Base-by-base conservation (phyloP, 805 yeast genomes). In the Nakazawaea ernobii region DNA sequence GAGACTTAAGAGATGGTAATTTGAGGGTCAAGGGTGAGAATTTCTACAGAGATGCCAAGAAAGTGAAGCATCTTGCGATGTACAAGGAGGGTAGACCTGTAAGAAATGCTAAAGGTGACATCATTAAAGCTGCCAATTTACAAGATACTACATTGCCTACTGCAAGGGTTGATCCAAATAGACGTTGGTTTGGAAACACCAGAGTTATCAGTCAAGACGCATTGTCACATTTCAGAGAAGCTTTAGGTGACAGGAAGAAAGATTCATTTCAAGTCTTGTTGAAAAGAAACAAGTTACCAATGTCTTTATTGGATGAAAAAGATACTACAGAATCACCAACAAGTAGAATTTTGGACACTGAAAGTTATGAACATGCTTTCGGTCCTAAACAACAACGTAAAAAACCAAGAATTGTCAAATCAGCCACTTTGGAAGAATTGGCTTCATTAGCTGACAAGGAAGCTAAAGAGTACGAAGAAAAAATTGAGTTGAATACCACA, bases 121-220 rank as follows among this genome's bases (percentile, higher is more conserved):
- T 91, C 50, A 76, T 89, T 46, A 75, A 79, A 61, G 96, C 96
- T 39, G 97, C 98, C 15, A 82, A 80, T 28, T 75, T 92, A 49
- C 99, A 92, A 65, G 83, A 86, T 55, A 82, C 89, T 4, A 91
- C 89, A 53, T 74, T 86, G 28, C 98, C 98, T 11, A 80, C 73
- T 53, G 98, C 98, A 1, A 75, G 99, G 52, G 95, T 92, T 39
- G 96, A 88, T 62, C 98, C 99, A 6, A 92, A 92, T 66, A 80
- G 96, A 65, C 80, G 95, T 62, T 92, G 98, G 99, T 94, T 94
- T 62, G 97, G 97, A 42, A 94, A 90, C 68, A 89, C 99, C 11
- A 80, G 99, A 61, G 99, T 92, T 36, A 92, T 92, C 60, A 92
- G 97, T 4, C 99, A 92, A 65, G 97, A 94, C 73, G 97, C 98